Conservation (phyloP, 2,329 filamentous ascomycete species). For the Aspergillus udagawae region DNA sequence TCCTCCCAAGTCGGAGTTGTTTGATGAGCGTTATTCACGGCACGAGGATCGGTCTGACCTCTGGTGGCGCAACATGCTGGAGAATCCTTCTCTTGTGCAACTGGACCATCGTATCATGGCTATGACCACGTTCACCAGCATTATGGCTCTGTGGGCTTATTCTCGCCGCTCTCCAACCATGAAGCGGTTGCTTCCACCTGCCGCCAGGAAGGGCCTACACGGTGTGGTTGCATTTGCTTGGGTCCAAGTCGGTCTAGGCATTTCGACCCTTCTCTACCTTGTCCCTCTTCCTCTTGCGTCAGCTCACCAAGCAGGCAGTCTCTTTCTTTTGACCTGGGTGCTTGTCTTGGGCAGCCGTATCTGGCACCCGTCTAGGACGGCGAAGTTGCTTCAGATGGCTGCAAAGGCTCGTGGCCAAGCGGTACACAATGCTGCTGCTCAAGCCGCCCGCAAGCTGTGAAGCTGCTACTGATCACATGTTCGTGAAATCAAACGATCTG, state of each 20-base stretch:
- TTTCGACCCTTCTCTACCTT: slow-evolving; percentile 87
- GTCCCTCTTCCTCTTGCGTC: slow-evolving; percentile 85
- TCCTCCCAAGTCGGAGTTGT: slow-evolving; percentile 78
- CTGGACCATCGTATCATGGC: slow-evolving; percentile 92
- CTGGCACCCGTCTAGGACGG: slow-evolving; percentile 65
- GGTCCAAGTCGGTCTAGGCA: slow-evolving; percentile 80
- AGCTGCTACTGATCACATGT: neutral
- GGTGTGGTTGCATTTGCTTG: slow-evolving; percentile 80
- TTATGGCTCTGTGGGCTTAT: slow-evolving; percentile 78
- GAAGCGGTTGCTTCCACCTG: slow-evolving; percentile 52
- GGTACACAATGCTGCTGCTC: slow-evolving; percentile 19
- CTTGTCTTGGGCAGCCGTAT: slow-evolving; percentile 75
- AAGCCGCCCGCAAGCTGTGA: slow-evolving; percentile 19
- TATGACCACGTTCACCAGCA: slow-evolving; percentile 77
- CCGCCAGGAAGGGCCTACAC: slow-evolving; percentile 64
- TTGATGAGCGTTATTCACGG: slow-evolving; percentile 80
- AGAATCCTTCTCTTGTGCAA: slow-evolving; percentile 94
- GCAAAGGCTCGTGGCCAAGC: slow-evolving; percentile 32
- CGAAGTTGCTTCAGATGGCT: slow-evolving; percentile 54
- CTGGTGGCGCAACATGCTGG: slow-evolving; percentile 95
- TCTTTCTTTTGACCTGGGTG: slow-evolving; percentile 78
- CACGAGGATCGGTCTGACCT: slow-evolving; percentile 74
- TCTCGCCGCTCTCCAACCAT: slow-evolving; percentile 64
- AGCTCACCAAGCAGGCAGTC: slow-evolving; percentile 84
- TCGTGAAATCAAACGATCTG: neutral